Percentiles rank a stretch among this genome's conserved stretches.
These are phyloP conservation scores for Aspergillus amoenus DNA, from an alignment of 2,329 filamentous ascomycete genomes.

Conservation along the genomic window DNA sequence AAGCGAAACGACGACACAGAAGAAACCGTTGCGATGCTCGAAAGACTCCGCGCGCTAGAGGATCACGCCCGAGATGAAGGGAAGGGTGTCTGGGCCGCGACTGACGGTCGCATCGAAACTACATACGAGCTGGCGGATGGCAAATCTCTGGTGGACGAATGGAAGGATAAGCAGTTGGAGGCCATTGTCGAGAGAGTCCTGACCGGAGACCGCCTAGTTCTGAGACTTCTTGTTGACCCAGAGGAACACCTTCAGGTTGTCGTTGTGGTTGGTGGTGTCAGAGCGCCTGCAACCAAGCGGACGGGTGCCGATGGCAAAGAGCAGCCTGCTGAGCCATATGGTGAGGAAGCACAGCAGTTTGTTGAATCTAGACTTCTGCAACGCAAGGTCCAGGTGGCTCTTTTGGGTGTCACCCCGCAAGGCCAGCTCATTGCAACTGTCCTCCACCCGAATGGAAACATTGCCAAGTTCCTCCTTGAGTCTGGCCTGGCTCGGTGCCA, in stretches of 20 bases:
- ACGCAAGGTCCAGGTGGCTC: constrained; percentile 75
- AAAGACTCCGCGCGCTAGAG: constrained; percentile 76
- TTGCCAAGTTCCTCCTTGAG: constrained; percentile 85
- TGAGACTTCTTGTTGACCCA: constrained; percentile 76
- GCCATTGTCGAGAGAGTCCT: constrained; percentile 88
- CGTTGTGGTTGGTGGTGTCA: constrained; percentile 83
- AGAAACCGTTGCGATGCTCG: constrained; percentile 67
- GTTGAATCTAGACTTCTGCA: constrained; percentile 85
- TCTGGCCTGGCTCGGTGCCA: constrained; percentile 89
- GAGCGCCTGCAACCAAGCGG: constrained; percentile 85
- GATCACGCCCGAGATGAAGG: constrained; percentile 72
- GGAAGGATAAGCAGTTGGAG: constrained; percentile 82
- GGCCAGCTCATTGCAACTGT: constrained; percentile 86
- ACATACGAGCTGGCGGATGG: constrained; percentile 78
- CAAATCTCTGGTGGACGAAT: constrained; percentile 72
- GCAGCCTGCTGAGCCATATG: constrained; percentile 83
- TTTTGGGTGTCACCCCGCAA: constrained; percentile 85
- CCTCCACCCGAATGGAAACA: constrained; percentile 86
- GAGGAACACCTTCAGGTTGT: constrained; percentile 87
- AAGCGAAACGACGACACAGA: constrained; percentile 80
- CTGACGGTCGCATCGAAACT: constrained; percentile 66
- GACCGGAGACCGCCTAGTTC: constrained; percentile 84
- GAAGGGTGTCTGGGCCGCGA: constrained; percentile 77
- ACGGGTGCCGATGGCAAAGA: constrained; percentile 76
- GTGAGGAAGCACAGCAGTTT: constrained; percentile 83